Conservation (phyloP, 2,329 filamentous ascomycete genomes). For the Sporothrix inflata region DNA sequence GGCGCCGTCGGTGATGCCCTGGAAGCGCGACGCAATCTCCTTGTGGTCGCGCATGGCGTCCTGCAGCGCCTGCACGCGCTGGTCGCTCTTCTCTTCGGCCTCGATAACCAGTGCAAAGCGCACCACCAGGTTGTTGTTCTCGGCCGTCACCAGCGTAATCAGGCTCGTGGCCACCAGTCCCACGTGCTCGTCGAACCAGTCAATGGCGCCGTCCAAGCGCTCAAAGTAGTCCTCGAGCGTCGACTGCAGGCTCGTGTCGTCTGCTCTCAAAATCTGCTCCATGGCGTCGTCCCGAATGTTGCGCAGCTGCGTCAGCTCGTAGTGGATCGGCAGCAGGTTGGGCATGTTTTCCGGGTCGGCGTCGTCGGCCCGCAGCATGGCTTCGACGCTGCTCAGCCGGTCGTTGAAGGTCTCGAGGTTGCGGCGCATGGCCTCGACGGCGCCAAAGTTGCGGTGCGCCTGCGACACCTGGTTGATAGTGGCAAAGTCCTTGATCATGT, state of each 20-base stretch:
- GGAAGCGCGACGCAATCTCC: slow-evolving; percentile 89
- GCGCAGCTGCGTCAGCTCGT: slow-evolving; percentile 85
- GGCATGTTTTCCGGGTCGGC: slow-evolving; percentile 86
- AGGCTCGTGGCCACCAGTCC: slow-evolving; percentile 86
- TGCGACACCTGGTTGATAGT: slow-evolving; percentile 91
- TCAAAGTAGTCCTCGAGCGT: slow-evolving; percentile 91
- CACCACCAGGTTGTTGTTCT: slow-evolving; percentile 88
- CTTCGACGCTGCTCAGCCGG: slow-evolving; percentile 74
- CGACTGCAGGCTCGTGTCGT: slow-evolving; percentile 72
- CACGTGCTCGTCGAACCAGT: slow-evolving; percentile 95
- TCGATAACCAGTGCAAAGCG: slow-evolving; percentile 90
- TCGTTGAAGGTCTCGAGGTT: slow-evolving; percentile 87
- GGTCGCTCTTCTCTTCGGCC: slow-evolving; percentile 95
- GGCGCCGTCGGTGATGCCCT: slow-evolving; percentile 91
- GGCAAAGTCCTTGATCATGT: slow-evolving; percentile 95
- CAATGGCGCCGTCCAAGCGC: slow-evolving; percentile 81
- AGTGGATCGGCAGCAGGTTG: slow-evolving; percentile 86
- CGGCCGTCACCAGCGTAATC: slow-evolving; percentile 81
- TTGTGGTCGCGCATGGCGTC: slow-evolving; percentile 95
- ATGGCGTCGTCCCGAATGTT: slow-evolving; percentile 96
- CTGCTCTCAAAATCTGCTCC: slow-evolving; percentile 84
- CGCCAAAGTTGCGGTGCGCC: slow-evolving; percentile 94
- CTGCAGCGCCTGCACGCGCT: slow-evolving; percentile 85
- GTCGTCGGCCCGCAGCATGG: slow-evolving; percentile 81
- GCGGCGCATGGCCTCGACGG: slow-evolving; percentile 88